Evolutionary conservation across 805 yeast genomes (phyloP).

Genomic region (Grigorovia jiainica): DNA sequence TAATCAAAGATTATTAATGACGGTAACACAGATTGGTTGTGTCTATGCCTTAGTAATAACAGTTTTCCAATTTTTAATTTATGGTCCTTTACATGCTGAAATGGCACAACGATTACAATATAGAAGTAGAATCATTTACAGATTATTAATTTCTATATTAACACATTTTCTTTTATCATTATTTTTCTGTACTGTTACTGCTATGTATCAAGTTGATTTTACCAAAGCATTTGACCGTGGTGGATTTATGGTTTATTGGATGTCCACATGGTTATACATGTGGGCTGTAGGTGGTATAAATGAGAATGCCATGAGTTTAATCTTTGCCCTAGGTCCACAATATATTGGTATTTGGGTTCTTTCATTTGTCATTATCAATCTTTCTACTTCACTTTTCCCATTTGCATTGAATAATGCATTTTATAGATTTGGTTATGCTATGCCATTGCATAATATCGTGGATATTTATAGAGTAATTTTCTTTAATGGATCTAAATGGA

Average conservation of each 20-base stretch:
- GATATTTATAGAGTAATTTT: constrained; percentile 54
- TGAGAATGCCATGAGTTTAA: constrained; percentile 50
- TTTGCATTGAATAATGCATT: constrained; percentile 46
- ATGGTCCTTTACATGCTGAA: constrained; percentile 42
- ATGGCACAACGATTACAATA: constrained; percentile 39
- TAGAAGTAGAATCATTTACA: constrained; percentile 39
- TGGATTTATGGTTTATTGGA: constrained; percentile 72
- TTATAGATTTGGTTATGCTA: constrained; percentile 54
- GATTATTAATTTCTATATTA: constrained; percentile 39
- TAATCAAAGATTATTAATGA: constrained; percentile 42
- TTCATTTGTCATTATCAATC: constrained; percentile 57
- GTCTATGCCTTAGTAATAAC: constrained; percentile 63
- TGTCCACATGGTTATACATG: constrained; percentile 58
- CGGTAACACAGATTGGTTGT: constrained; percentile 68
- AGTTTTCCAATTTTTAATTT: constrained; percentile 59
- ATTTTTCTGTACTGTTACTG: constrained; percentile 48
- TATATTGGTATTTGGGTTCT: constrained; percentile 62
- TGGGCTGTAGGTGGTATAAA: constrained; percentile 68
- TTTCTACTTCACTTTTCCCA: constrained; percentile 61
- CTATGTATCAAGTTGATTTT: constrained; percentile 60
- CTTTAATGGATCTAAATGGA: constrained; percentile 45
- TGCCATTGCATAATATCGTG: constrained; percentile 60
- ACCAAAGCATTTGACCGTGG: constrained; percentile 50
- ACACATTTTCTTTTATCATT: constrained; percentile 51
- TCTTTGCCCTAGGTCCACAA: constrained; percentile 51